Percentiles rank a stretch among this genome's conserved stretches.
These are phyloP conservation scores for Botryosphaeria dothidea DNA, from an alignment of 2,329 filamentous ascomycete genomes.

Conservation along the genomic window DNA sequence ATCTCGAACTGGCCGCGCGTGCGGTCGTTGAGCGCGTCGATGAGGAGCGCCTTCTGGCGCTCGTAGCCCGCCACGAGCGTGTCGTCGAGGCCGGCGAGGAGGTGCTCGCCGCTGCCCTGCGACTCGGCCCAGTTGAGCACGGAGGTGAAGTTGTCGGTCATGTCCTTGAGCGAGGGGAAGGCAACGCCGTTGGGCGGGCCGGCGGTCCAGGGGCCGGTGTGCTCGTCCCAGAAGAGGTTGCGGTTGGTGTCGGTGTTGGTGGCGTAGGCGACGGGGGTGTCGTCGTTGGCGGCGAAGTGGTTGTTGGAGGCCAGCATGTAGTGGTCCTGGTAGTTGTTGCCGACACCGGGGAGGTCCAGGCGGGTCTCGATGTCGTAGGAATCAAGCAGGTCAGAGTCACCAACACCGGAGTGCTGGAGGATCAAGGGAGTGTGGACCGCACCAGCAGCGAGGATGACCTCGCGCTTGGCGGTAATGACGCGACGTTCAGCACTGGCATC, in stretches of 20 bases:
- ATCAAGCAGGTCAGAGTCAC: slow-evolving; percentile 41
- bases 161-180: slow-evolving; percentile 18
- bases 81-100: background rate
- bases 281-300: slow-evolving; percentile 30
- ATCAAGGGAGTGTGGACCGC: slow-evolving; percentile 59
- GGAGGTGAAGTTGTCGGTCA: slow-evolving; percentile 9
- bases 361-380: slow-evolving; percentile 26
- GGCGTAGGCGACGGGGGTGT: slow-evolving; percentile 7
- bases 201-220: slow-evolving; percentile 16
- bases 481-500: slow-evolving; percentile 20
- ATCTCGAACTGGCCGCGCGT: slow-evolving; percentile 16
- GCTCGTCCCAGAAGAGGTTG: background rate
- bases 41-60: slow-evolving; percentile 9
- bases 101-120: background rate
- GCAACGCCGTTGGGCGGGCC: slow-evolving; percentile 18
- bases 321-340: slow-evolving; percentile 34
- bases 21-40: background rate
- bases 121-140: background rate
- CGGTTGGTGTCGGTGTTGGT: slow-evolving; percentile 1
- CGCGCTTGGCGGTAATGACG: slow-evolving; percentile 40
- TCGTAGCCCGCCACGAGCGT: slow-evolving; percentile 19
- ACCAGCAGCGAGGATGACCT: slow-evolving; percentile 63
- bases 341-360: slow-evolving; percentile 31
- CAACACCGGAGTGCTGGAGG: slow-evolving; percentile 64
- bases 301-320: slow-evolving; percentile 18